phyloP scores from a whole-genome alignment of 164 flowering plant genomes.

The Litsea cubeba region DNA sequence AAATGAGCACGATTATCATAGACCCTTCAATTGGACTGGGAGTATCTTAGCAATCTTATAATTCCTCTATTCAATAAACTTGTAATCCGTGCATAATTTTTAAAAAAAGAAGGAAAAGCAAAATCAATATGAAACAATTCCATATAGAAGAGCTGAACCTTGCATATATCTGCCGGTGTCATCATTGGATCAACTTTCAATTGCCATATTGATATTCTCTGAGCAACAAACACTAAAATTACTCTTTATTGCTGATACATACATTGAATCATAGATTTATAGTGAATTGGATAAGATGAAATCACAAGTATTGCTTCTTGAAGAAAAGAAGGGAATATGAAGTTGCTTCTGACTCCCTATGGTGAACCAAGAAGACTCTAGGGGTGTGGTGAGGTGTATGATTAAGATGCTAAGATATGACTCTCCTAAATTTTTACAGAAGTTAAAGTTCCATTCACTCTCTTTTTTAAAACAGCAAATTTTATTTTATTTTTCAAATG shows the following conservation, averaged over 20 bases:
- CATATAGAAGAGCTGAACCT: constrained; percentile 32
- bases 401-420: too few species aligned
- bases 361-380: neutral
- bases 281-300: too few species aligned
- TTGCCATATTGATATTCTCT: constrained; percentile 49
- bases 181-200: constrained; percentile 12
- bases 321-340: neutral
- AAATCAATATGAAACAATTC: neutral
- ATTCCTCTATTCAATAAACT: neutral
- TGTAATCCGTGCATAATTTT: neutral
- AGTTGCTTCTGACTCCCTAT: neutral
- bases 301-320: too few species aligned
- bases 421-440: too few species aligned
- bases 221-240: constrained; percentile 13
- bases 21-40: too few species aligned
- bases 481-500: too few species aligned
- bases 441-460: too few species aligned
- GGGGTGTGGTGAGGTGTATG: too few species aligned
- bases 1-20: too few species aligned
- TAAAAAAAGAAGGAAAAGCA: neutral
- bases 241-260: neutral
- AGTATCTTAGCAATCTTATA: too few species aligned
- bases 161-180: constrained; percentile 32
- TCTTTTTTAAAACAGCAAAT: too few species aligned
- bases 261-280: neutral